Base-by-base conservation (phyloP, 441 rosid species). In the Mallotus repandus region DNA sequence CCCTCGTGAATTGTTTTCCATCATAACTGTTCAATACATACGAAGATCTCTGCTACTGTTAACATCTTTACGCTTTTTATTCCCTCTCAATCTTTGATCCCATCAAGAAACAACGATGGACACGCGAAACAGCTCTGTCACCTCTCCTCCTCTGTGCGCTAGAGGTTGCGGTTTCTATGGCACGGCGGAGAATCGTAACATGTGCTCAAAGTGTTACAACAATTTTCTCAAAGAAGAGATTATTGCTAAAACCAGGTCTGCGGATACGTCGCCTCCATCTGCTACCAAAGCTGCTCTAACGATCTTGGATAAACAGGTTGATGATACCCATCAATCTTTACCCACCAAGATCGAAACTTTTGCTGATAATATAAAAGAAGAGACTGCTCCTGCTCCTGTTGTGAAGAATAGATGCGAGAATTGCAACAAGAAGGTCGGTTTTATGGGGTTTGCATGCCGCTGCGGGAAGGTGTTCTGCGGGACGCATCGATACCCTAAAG, bases 401-500 rank as follows among this genome's bases (percentile, higher is more conserved):
- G n/a, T 1, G 15, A 61, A 71, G 50, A 74, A 22, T 12, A 77
- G 84, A 66, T 85, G 91, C 62, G 60, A 61, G 7, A 22, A 55
- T 5, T 85, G 92, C 74, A 70, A 66, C 21, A 90, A 72, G 82
- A 84, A 76, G 68, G 84, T 90, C n/a, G 86, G 92, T 0, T n/a
- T 84, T 38, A 22, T 66, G 5, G 92, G 92, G 46, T 88, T 86
- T 71, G 19, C 56, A 10, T 86, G 91, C 73, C 79, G 85, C 7
- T 86, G 90, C 38, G 86, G 86, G 7, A 45, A 58, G 15, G 2
- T 84, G 46, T 82, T 83, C 50, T 86, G 91, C 3, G 86, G 80
- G 16, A 48, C 25, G 0, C 95, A 88, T 22, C 81, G 89, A 0
- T 78, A 84, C 58, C 79, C 89, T 1, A 69, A 80, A n/a, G 81